These are phyloP conservation scores for Saccharomyces hybrid DNA, from an alignment of 1,139 yeast genomes.

Conservation along the genomic window DNA sequence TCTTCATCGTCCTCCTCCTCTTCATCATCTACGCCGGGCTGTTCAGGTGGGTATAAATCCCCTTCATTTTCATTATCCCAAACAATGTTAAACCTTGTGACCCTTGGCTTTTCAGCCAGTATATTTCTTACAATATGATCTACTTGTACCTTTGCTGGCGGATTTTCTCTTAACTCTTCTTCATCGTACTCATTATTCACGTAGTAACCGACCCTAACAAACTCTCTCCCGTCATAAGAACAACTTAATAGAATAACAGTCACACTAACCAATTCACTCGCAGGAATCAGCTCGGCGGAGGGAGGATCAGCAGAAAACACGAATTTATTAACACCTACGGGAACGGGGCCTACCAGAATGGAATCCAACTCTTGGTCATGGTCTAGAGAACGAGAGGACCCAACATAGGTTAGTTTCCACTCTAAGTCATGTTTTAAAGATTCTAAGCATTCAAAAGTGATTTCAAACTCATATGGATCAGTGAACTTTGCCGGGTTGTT, in stretches of 20 bases:
- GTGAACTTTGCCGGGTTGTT: constrained; percentile 93
- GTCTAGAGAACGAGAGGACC: constrained; percentile 84
- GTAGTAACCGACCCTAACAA: constrained; percentile 93
- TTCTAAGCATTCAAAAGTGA: constrained; percentile 93
- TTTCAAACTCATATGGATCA: constrained; percentile 92
- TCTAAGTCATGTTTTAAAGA: constrained; percentile 88
- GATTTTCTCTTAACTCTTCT: constrained; percentile 87
- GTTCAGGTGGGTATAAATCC: constrained; percentile 72
- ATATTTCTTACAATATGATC: constrained; percentile 92
- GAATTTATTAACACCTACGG: constrained; percentile 92
- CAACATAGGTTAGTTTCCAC: constrained; percentile 96
- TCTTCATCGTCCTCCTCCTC: constrained; percentile 55
- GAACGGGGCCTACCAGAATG: constrained; percentile 93
- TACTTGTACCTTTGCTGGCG: constrained; percentile 84
- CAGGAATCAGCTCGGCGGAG: constrained; percentile 89
- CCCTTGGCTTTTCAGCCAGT: constrained; percentile 94
- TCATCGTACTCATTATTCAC: constrained; percentile 94
- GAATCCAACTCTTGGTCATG: constrained; percentile 97
- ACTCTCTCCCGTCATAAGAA: constrained; percentile 86
- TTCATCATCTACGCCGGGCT: constrained; percentile 47
- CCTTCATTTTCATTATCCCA: constrained; percentile 71
- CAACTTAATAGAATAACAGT: constrained; percentile 90
- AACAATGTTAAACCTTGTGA: constrained; percentile 89
- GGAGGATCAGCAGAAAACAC: constrained; percentile 95
- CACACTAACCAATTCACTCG: constrained; percentile 87